Base-by-base conservation (phyloP, 1,284 basidiomycete species). In the Athelia psychrophila region DNA sequence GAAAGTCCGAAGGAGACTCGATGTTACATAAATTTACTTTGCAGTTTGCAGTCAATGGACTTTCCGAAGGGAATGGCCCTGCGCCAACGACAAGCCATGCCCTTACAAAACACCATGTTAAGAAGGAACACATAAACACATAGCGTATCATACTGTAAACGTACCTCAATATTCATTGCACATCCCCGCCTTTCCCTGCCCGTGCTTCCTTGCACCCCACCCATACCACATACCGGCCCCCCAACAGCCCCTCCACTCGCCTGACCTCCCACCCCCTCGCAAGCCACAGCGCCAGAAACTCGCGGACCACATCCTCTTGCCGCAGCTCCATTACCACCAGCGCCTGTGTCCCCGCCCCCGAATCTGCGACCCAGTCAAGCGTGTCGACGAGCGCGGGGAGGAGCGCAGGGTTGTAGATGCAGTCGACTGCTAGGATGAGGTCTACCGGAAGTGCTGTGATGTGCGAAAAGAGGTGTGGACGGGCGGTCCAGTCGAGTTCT, bases 351-450 rank as follows among this genome's bases (percentile, higher is more conserved):
- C 27, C 13, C 25, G 63, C 65, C 2, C 68, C 76, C 2, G 75
- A 68, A 0, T 67, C 72, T 1, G 82, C 67, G 24, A 88, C 75
- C 42, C 78, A 64, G 50, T 85, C 76, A 35, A 95, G 77, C 0
- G 91, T 85, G 23, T 80, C 72, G 0, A 94, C 76, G 10, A 95
- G 73, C 3, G 91, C 78, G 16, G 80, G 76, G 22, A 93, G 74
- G 19, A 96, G 78, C 2, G 83, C 80, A 5, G 92, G 90, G 59
- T 95, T 91, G 60, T 93, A 95, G 48, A 95, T 84, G 65, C 91
- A 94, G 63, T 96, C 93, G 2, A 94, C 84, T 3, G 82, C 79
- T 18, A 95, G 72, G 10, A 95, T 66, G 1, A 95, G 57, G 65
- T 94, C 89, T 9, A 69, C 54, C 3, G 72, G 64, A 2, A 66